Evolutionary conservation across 768 basidiomycete species (phyloP).

Genomic region (Boletus speciosus): DNA sequence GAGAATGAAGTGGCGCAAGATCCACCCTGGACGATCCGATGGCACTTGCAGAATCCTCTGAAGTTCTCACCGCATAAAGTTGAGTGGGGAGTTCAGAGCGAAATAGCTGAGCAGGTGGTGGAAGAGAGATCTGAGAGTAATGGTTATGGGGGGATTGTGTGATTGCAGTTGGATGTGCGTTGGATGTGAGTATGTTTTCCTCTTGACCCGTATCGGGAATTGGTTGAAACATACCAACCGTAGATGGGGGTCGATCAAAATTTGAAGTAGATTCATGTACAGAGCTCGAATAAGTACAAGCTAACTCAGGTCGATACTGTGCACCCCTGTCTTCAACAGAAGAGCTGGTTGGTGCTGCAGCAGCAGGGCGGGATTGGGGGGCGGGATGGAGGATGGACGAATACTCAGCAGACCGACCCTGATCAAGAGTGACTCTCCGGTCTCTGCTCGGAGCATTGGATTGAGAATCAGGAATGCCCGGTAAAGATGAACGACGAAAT

Average conservation of each 20-base stretch:
- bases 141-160: constrained; percentile 9
- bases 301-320: constrained; percentile 11
- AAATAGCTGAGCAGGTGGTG: constrained; percentile 32
- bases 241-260: constrained; percentile 19
- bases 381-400: neutral
- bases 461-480: constrained; percentile 13
- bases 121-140: constrained; percentile 27
- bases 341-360: neutral
- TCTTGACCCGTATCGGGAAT: constrained; percentile 7
- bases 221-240: constrained; percentile 12
- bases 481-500: constrained; percentile 31
- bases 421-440: constrained; percentile 14
- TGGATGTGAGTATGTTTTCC: constrained; percentile 7
- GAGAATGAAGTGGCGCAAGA: constrained; percentile 55
- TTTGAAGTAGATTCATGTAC: constrained; percentile 19
- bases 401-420: constrained; percentile 14
- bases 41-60: constrained; percentile 16
- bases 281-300: constrained; percentile 17
- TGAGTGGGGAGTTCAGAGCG: constrained; percentile 26
- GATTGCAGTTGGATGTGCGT: constrained; percentile 3
- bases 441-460: constrained; percentile 6
- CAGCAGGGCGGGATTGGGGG: constrained; percentile 4
- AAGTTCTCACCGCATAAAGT: constrained; percentile 28
- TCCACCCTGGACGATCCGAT: constrained; percentile 34
- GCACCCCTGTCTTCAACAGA: constrained; percentile 11